These are phyloP conservation scores for Emmonsiellopsis sp. DNA, from an alignment of 2,329 filamentous ascomycete genomes.

Conservation along the genomic window DNA sequence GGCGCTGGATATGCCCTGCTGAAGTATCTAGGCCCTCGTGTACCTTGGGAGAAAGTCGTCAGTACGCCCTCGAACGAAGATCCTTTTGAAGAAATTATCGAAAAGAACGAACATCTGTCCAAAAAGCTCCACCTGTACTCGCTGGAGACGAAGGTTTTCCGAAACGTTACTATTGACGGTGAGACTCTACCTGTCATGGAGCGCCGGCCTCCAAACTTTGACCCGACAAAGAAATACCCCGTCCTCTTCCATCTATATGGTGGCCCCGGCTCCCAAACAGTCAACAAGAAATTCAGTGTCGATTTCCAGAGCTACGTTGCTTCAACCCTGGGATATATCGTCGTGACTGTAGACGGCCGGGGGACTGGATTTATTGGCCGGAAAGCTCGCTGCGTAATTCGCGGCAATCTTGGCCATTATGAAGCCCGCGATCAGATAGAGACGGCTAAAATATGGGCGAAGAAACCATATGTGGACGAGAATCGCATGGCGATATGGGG, in stretches of 20 bases:
- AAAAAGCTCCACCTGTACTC: slow-evolving; percentile 65
- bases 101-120: slow-evolving; percentile 65
- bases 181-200: slow-evolving; percentile 68
- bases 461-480: slow-evolving; percentile 73
- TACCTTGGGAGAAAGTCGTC: slow-evolving; percentile 86
- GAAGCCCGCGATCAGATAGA: slow-evolving; percentile 89
- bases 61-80: slow-evolving; percentile 59
- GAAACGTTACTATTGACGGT: slow-evolving; percentile 75
- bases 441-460: slow-evolving; percentile 74
- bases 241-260: slow-evolving; percentile 94
- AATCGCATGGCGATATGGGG: slow-evolving; percentile 89
- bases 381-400: slow-evolving; percentile 69
- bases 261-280: slow-evolving; percentile 84
- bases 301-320: slow-evolving; percentile 90
- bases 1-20: slow-evolving; percentile 77
- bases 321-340: slow-evolving; percentile 77
- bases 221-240: slow-evolving; percentile 74
- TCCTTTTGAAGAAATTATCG: slow-evolving; percentile 61
- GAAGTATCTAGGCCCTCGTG: slow-evolving; percentile 69
- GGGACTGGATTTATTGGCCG: slow-evolving; percentile 89
- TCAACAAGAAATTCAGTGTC: slow-evolving; percentile 69
- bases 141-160: slow-evolving; percentile 72
- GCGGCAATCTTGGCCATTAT: slow-evolving; percentile 73
- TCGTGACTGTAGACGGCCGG: slow-evolving; percentile 87
- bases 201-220: slow-evolving; percentile 81